These are phyloP conservation scores for Pelagomonas calceolata DNA, from an alignment of 108 stramenopile species.

Conservation along the genomic window DNA sequence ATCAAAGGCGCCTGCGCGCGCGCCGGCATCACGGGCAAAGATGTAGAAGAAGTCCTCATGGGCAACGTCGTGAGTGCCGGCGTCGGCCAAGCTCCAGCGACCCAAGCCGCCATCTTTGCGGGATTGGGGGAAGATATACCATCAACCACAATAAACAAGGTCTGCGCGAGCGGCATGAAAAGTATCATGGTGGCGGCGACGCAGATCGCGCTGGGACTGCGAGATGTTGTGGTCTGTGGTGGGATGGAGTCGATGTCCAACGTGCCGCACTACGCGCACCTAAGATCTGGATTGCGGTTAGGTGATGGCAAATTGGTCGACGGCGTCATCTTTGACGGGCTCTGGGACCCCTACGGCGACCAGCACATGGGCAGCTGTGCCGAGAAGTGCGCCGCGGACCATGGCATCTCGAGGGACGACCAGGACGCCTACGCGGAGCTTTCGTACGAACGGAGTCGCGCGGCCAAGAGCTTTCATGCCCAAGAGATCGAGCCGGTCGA, in stretches of 20 bases:
- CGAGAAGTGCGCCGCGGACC: slow-evolving; percentile 72
- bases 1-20: slow-evolving; percentile 43
- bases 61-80: slow-evolving; percentile 92
- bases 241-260: slow-evolving; percentile 96
- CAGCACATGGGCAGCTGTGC: slow-evolving; percentile 95
- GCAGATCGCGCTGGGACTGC: slow-evolving; percentile 41
- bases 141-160: slow-evolving; percentile 79
- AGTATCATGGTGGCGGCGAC: slow-evolving; percentile 65
- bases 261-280: slow-evolving; percentile 78
- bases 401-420: slow-evolving; percentile 67
- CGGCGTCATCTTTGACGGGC: slow-evolving; percentile 78
- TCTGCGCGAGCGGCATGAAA: slow-evolving; percentile 91
- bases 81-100: slow-evolving; percentile 85
- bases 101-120: slow-evolving; percentile 52
- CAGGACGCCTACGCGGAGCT: slow-evolving; percentile 80
- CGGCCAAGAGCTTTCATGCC: slow-evolving; percentile 31
- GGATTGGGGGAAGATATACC: slow-evolving; percentile 26
- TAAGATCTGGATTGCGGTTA: slow-evolving; percentile 53
- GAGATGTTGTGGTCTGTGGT: slow-evolving; percentile 64
- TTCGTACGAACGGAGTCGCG: slow-evolving; percentile 63
- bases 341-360: slow-evolving; percentile 90
- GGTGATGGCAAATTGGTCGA: slow-evolving; percentile 61
- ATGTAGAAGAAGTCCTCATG: slow-evolving; percentile 73
- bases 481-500: slow-evolving; percentile 46
- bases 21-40: slow-evolving; percentile 8